Percentiles rank a stretch among this genome's conserved stretches.
Conservation (phyloP, 805 yeast species). For the Sungouiella blattae region DNA sequence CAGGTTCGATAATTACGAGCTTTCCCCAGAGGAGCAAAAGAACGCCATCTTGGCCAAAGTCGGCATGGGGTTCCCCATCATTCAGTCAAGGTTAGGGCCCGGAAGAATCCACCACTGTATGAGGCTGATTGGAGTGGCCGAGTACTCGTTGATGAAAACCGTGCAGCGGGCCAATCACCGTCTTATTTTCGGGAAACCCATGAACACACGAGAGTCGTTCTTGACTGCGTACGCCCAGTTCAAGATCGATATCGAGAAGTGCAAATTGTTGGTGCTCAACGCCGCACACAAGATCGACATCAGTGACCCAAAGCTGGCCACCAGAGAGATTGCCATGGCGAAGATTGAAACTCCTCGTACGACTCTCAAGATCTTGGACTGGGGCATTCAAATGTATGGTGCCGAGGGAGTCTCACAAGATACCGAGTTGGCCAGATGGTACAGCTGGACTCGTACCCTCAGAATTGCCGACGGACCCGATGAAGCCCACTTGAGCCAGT, state of each 20-base stretch:
- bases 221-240: slow-evolving; percentile 47
- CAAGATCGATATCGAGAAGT: slow-evolving; percentile 52
- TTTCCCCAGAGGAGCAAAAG: slow-evolving; percentile 43
- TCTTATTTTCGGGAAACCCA: slow-evolving; percentile 47
- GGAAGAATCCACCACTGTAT: slow-evolving; percentile 72
- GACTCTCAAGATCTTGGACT: slow-evolving; percentile 49
- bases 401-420: slow-evolving; percentile 66
- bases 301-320: slow-evolving; percentile 51
- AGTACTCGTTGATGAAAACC: slow-evolving; percentile 47
- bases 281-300: slow-evolving; percentile 61
- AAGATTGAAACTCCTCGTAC: slow-evolving; percentile 60
- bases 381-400: slow-evolving; percentile 63
- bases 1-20: slow-evolving; percentile 45
- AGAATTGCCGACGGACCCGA: slow-evolving; percentile 71
- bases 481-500: slow-evolving; percentile 58
- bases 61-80: slow-evolving; percentile 60
- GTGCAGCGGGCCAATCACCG: slow-evolving; percentile 52
- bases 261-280: slow-evolving; percentile 50
- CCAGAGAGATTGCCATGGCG: slow-evolving; percentile 57
- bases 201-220: slow-evolving; percentile 50
- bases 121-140: slow-evolving; percentile 61
- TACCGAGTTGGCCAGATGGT: slow-evolving; percentile 52
- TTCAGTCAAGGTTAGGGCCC: slow-evolving; percentile 64
- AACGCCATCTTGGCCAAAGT: slow-evolving; percentile 37
- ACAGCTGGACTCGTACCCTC: slow-evolving; percentile 50